Percentiles rank a stretch among this genome's conserved stretches.
Evolutionary conservation across 192 early-diverging fungal species (phyloP).

Genomic region (Gorgonomyces haynaldii): DNA sequence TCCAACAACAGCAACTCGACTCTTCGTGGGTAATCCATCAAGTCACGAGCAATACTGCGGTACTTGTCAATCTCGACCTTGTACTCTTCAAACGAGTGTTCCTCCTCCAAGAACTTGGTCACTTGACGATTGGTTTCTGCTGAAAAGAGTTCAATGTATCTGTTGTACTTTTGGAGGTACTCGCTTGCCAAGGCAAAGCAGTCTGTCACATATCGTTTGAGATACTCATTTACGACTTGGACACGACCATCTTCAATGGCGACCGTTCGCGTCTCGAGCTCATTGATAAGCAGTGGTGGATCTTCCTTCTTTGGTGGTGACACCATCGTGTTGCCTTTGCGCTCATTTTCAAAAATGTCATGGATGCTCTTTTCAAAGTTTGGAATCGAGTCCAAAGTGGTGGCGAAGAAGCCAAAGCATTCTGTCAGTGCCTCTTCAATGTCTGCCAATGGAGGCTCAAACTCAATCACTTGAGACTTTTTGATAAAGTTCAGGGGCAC

Average conservation of each 20-base stretch:
- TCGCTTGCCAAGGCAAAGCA: conserved; percentile 36
- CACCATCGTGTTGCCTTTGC: not conserved
- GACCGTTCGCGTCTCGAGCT: conserved; percentile 15
- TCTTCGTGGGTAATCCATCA: conserved; percentile 23
- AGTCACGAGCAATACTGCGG: conserved; percentile 18
- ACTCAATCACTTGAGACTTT: conserved; percentile 25
- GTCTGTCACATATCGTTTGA: conserved; percentile 23
- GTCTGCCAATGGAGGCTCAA: conserved; percentile 39
- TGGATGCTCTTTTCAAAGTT: conserved; percentile 28
- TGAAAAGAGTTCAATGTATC: conserved; percentile 27
- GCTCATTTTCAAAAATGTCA: conserved; percentile 4
- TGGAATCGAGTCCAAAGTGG: conserved; percentile 37
- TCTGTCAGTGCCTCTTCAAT: conserved; percentile 37
- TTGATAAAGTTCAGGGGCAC: conserved; percentile 32
- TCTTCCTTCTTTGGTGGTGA: conserved; percentile 2
- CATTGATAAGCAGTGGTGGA: conserved; percentile 4
- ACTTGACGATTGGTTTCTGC: conserved; percentile 19
- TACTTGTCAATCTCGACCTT: conserved; percentile 44
- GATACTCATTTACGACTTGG: conserved; percentile 11
- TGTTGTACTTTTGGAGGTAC: conserved; percentile 29
- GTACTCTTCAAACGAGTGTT: conserved; percentile 45
- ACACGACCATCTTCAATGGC: conserved; percentile 23
- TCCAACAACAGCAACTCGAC: conserved; percentile 43
- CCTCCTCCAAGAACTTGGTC: conserved; percentile 25
- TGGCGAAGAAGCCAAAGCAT: conserved; percentile 29